A percentile compares a stretch with the other conserved stretches of the same genome.
These are phyloP conservation scores for Fusarium fujikuroi DNA, from an alignment of 2,329 filamentous ascomycete genomes.

Conservation along the genomic window DNA sequence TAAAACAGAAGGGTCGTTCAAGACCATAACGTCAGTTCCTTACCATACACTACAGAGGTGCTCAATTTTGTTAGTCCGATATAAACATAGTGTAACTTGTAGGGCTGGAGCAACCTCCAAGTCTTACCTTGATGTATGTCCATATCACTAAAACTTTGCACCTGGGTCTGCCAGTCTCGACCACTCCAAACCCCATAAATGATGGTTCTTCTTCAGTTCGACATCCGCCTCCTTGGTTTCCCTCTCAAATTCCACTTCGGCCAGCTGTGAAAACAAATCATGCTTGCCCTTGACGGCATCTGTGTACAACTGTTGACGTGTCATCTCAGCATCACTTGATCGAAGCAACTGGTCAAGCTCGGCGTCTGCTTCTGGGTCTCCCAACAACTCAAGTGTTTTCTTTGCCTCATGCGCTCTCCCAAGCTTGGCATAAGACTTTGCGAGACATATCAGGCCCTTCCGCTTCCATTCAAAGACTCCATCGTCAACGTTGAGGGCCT, in stretches of 20 bases:
- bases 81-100: background rate
- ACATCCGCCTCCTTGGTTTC: conserved; percentile 25
- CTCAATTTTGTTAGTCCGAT: background rate
- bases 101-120: background rate
- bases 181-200: conserved; percentile 51
- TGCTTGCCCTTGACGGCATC: conserved; percentile 42
- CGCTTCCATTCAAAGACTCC: conserved; percentile 44
- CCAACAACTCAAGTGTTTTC: conserved; percentile 36
- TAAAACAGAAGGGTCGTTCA: background rate
- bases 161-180: conserved; percentile 45
- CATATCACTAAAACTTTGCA: conserved; percentile 33
- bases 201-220: conserved; percentile 31
- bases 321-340: conserved; percentile 34
- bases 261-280: conserved; percentile 44
- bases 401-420: conserved; percentile 39
- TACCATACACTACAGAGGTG: background rate
- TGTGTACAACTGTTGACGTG: conserved; percentile 42
- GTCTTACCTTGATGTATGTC: background rate
- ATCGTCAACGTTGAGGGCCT: conserved; percentile 38
- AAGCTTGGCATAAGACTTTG: conserved; percentile 39
- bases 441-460: conserved; percentile 44
- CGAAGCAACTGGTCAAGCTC: conserved; percentile 45
- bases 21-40: background rate
- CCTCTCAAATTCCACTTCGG: conserved; percentile 45
- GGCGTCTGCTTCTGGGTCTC: conserved; percentile 40